Evolutionary conservation across 495 filamentous ascomycete genomes (phyloP).

Genomic region (Acidiella bohemica): DNA sequence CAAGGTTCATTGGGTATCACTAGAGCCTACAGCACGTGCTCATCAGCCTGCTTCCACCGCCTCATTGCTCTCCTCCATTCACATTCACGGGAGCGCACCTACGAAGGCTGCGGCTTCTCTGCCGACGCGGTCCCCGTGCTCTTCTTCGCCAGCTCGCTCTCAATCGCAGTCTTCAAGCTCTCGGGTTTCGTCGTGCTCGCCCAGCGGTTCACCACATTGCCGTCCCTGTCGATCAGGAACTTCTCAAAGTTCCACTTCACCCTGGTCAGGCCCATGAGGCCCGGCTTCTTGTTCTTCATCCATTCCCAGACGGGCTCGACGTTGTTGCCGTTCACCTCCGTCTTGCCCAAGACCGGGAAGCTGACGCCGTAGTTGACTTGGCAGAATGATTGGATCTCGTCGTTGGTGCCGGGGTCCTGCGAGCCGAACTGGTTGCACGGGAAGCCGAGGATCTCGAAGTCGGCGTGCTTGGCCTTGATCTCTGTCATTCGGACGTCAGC

Average conservation of each 20-base stretch:
- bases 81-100: too few relatives aligned
- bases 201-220: constrained; percentile 69
- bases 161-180: constrained; percentile 54
- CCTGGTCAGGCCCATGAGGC: constrained; percentile 69
- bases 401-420: constrained; percentile 81
- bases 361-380: constrained; percentile 87
- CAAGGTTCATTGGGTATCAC: too few relatives aligned
- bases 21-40: too few relatives aligned
- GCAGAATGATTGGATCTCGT: constrained; percentile 87
- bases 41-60: background rate
- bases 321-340: constrained; percentile 77
- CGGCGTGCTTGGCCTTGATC: constrained; percentile 49
- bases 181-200: constrained; percentile 78
- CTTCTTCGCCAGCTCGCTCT: constrained; percentile 51
- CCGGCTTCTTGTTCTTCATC: constrained; percentile 76
- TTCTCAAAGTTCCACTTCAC: constrained; percentile 99
- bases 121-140: constrained; percentile 3
- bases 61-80: background rate
- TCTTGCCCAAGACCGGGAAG: constrained; percentile 85
- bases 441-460: constrained; percentile 84
- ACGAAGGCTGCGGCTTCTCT: too few relatives aligned
- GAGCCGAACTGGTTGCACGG: constrained; percentile 94
- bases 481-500: too few relatives aligned
- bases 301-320: constrained; percentile 74
- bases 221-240: constrained; percentile 78